A percentile compares a stretch with the other conserved stretches of the same genome.
Conservation (phyloP, 768 basidiomycete species). For the Collybia sordida region DNA sequence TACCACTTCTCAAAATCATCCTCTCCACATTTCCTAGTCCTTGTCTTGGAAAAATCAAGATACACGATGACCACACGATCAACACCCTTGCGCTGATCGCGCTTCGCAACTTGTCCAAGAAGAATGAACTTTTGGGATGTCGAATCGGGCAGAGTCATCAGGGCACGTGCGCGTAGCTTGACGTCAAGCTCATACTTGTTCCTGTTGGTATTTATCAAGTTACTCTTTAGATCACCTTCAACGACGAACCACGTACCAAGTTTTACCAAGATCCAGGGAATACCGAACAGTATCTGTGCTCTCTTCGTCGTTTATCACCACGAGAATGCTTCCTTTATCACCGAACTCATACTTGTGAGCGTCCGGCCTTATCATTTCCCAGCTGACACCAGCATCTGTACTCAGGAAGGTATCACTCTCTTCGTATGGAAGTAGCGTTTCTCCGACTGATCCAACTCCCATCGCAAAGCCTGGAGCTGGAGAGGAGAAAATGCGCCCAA, state of each 20-base stretch:
- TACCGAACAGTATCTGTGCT: slow-evolving; percentile 67
- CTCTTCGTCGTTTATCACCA: slow-evolving; percentile 87
- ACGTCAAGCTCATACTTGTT: slow-evolving; percentile 66
- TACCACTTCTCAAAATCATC: slow-evolving; percentile 88
- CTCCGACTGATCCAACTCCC: slow-evolving; percentile 92
- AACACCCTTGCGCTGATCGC: slow-evolving; percentile 48
- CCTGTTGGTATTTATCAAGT: slow-evolving; percentile 42
- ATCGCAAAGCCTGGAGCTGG: slow-evolving; percentile 93
- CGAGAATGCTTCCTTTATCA: slow-evolving; percentile 77
- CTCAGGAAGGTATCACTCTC: slow-evolving; percentile 94
- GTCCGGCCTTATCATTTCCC: slow-evolving; percentile 72
- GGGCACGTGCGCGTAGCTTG: slow-evolving; percentile 65
- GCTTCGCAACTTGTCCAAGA: slow-evolving; percentile 70
- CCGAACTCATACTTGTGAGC: slow-evolving; percentile 98
- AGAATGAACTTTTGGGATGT: slow-evolving; percentile 96
- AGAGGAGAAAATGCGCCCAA: slow-evolving; percentile 91
- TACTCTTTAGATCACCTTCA: background rate
- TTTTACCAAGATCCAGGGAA: slow-evolving; percentile 78
- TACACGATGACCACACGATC: slow-evolving; percentile 72
- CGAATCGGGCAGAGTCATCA: slow-evolving; percentile 92
- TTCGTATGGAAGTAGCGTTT: slow-evolving; percentile 65
- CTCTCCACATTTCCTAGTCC: slow-evolving; percentile 64
- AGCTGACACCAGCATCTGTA: slow-evolving; percentile 83
- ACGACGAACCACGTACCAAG: slow-evolving; percentile 60
- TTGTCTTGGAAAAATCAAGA: slow-evolving; percentile 79